Base-by-base conservation (phyloP, 257 asterid species). In the Gentiana macrophylla region DNA sequence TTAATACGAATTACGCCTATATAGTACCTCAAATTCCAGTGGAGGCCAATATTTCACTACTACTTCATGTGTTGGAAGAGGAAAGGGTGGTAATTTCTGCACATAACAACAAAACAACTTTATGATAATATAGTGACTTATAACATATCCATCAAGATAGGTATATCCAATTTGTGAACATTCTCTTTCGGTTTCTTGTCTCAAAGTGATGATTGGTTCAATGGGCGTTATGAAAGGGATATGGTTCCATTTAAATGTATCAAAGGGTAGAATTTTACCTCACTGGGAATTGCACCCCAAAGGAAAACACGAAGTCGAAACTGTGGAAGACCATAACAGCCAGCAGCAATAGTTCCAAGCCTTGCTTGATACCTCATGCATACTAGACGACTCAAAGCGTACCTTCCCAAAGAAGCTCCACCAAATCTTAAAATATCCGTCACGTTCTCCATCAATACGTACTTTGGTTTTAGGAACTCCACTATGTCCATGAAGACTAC, bases 1-100 rank as follows among this genome's bases (percentile, higher is more conserved):
- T n/a, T 37, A 24, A 24, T 10, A 12, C 32, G n/a, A 6, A 48
- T 24, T 24, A 24, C 24, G 38, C 37, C 13, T 36, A 57, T 6
- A n/a, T 38, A 49, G 50, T 68, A 76, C 81, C 86, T 79, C 95
- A 60, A 89, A 89, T 57, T 84, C 94, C 5, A 67, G 55, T 8
- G 97, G 92, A 38, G 94, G 91, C 94, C 96, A 82, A 66, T 86
- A 72, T 55, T 49, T 82, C 46, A 82, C 81, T 32, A 90, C 80
- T 10, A 86, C 94, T 6, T 90, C 97, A 37, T 90, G 94, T 1
- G 94, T 78, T n/a, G 96, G 97, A 53, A 90, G 94, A 1, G 97
- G 96, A 78, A 90, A 90, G 37, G 75, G 91, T 2, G 96, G 96
- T 67, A 86, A 61, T 35, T 53, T 72, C 74, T 75, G 70, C 64